Evolutionary conservation across 768 basidiomycete genomes (phyloP).

Genomic region (Psilocybe tampanensis): DNA sequence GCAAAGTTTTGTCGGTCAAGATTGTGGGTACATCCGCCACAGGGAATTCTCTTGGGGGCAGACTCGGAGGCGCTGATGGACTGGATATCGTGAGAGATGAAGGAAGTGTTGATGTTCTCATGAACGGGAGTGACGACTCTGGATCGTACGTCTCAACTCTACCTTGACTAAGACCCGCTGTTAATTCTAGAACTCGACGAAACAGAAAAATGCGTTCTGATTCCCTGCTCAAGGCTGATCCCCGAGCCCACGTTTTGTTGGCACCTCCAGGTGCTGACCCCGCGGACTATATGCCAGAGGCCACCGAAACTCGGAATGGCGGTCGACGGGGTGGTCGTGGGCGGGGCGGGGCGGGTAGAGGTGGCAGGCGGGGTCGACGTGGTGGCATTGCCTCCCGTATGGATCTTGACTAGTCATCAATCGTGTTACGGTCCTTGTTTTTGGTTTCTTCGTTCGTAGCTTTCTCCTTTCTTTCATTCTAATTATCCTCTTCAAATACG

Average conservation of each 20-base stretch:
- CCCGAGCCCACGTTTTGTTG: slow-evolving; percentile 69
- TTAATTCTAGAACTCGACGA: not conserved
- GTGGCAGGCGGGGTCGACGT: slow-evolving; percentile 38
- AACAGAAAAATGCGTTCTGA: slow-evolving; percentile 87
- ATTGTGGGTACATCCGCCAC: slow-evolving; percentile 59
- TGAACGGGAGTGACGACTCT: slow-evolving; percentile 46
- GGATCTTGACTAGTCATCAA: slow-evolving; percentile 50
- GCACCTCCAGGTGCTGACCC: slow-evolving; percentile 69
- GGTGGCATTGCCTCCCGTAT: slow-evolving; percentile 44
- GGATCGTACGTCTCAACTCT: slow-evolving; percentile 55
- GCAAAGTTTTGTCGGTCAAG: slow-evolving; percentile 66
- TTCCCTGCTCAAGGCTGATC: slow-evolving; percentile 58
- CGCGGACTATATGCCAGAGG: slow-evolving; percentile 46
- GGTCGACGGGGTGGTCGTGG: slow-evolving; percentile 41
- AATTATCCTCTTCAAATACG: not conserved
- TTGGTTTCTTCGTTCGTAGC: slow-evolving; percentile 13
- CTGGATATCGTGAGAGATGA: slow-evolving; percentile 55
- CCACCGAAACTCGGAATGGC: slow-evolving; percentile 34
- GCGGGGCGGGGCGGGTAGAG: slow-evolving; percentile 30
- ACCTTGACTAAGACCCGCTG: not conserved
- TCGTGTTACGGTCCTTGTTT: slow-evolving; percentile 9
- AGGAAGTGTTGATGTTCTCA: slow-evolving; percentile 61
- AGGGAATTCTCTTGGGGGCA: slow-evolving; percentile 54
- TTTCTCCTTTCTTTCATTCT: slow-evolving; percentile 7
- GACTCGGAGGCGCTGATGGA: slow-evolving; percentile 57